Evolutionary conservation across 805 yeast species (phyloP).

Genomic region (Candida mattraensis): DNA sequence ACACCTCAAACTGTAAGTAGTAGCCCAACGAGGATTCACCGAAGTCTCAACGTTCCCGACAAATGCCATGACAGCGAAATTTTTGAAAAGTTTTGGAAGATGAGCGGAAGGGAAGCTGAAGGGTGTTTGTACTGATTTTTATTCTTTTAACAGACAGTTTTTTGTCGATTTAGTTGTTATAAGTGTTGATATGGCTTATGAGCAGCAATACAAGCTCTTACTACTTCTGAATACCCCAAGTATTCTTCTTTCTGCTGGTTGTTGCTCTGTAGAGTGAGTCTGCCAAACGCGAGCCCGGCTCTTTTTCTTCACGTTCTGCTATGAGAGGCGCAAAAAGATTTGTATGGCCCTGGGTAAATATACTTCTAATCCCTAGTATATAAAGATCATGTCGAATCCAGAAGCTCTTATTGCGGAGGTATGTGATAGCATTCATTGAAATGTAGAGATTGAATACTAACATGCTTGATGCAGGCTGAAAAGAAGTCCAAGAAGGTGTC

Average conservation of each 20-base stretch:
- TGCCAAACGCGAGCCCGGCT: too few relatives aligned
- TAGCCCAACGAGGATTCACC: constrained; percentile 15
- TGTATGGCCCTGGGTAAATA: too few relatives aligned
- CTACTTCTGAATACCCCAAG: background rate
- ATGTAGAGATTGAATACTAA: constrained; percentile 1
- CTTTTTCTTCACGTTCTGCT: too few relatives aligned
- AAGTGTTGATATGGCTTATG: background rate
- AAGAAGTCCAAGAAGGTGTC: constrained; percentile 66
- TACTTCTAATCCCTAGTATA: too few relatives aligned
- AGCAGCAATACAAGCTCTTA: too few relatives aligned
- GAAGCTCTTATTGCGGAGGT: constrained; percentile 34
- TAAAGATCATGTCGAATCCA: constrained; percentile 32
- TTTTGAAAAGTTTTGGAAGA: background rate
- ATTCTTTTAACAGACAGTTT: constrained; percentile 1
- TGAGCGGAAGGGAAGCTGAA: background rate
- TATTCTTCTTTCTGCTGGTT: too few relatives aligned
- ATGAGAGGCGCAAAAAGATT: too few relatives aligned
- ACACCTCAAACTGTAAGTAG: constrained; percentile 37
- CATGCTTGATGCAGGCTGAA: constrained; percentile 51
- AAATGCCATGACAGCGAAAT: constrained; percentile 33
- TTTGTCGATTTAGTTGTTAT: constrained; percentile 1
- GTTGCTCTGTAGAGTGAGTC: too few relatives aligned
- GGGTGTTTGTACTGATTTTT: too few relatives aligned
- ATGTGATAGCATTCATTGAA: constrained; percentile 16
- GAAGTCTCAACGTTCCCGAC: constrained; percentile 32